A percentile compares a stretch with the other conserved stretches of the same genome.
These are phyloP conservation scores for Penicillium concentricum DNA, from an alignment of 2,329 filamentous ascomycete genomes.

Conservation along the genomic window DNA sequence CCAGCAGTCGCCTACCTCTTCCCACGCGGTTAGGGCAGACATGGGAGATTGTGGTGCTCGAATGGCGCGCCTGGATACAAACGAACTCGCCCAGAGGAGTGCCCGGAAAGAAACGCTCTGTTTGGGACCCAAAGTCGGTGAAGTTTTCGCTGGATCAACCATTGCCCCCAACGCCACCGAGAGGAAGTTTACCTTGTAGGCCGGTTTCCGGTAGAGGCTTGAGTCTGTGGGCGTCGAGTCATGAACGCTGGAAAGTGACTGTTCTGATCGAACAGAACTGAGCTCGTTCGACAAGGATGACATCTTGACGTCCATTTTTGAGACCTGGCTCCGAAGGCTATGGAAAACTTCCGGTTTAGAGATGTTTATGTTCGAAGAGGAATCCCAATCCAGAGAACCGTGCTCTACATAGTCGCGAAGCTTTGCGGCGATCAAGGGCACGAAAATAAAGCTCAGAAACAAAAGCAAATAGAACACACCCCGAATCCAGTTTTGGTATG, in stretches of 20 bases:
- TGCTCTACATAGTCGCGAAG: constrained; percentile 18
- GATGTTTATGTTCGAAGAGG: constrained; percentile 19
- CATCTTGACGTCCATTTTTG: constrained; percentile 30
- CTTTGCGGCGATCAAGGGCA: constrained; percentile 10
- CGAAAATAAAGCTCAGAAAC: constrained; percentile 12
- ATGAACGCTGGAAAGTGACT: constrained; percentile 9
- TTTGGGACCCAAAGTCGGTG: constrained; percentile 50
- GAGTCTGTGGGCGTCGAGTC: constrained; percentile 22
- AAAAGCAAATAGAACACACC: constrained; percentile 8
- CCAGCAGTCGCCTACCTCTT: constrained; percentile 84
- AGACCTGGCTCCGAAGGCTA: constrained; percentile 27
- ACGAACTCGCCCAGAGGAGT: constrained; percentile 5
- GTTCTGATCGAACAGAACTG: constrained; percentile 24
- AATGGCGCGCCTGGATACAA: constrained; percentile 1
- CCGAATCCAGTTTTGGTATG: constrained; percentile 11
- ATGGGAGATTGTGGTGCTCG: constrained; percentile 41
- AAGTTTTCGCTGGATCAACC: constrained; percentile 61
- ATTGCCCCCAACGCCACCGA: constrained; percentile 63
- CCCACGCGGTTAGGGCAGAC: constrained; percentile 67
- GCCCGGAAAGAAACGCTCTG: constrained; percentile 20
- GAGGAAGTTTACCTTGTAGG: constrained; percentile 69
- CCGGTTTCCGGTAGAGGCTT: constrained; percentile 14
- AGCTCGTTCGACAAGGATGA: constrained; percentile 34
- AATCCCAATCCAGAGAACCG: constrained; percentile 3
- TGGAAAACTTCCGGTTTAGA: constrained; percentile 26